A percentile compares a stretch with the other conserved stretches of the same genome.
phyloP scores from a whole-genome alignment of 1,284 basidiomycete species.

The Fistulina hepatica region DNA sequence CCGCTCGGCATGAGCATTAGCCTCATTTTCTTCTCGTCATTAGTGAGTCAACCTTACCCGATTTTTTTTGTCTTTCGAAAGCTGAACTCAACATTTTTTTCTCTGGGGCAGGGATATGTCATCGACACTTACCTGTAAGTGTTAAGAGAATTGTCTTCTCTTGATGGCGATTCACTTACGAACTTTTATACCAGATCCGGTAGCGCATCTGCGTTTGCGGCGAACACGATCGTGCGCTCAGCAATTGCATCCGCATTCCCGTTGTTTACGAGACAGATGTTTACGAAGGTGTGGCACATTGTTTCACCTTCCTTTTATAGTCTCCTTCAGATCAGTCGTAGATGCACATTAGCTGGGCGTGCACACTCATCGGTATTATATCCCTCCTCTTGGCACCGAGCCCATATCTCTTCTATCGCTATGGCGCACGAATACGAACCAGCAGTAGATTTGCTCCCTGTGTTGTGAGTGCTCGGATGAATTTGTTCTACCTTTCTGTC shows the following conservation, averaged over 20 bases:
- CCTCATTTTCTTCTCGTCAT: constrained; percentile 51
- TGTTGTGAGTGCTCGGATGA: constrained; percentile 25
- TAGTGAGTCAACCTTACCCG: no score
- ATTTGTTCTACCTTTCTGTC: neutral
- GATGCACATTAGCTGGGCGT: constrained; percentile 46
- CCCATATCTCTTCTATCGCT: constrained; percentile 51
- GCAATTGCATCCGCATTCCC: constrained; percentile 57
- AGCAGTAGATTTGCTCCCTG: constrained; percentile 43
- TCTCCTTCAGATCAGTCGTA: constrained; percentile 12
- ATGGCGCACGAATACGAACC: constrained; percentile 35
- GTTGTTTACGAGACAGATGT: constrained; percentile 55
- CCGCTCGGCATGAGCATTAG: constrained; percentile 41
- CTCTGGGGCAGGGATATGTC: constrained; percentile 41
- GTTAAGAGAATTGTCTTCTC: constrained; percentile 8
- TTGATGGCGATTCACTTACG: no score
- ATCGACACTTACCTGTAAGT: constrained; percentile 46
- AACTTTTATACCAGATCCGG: no score
- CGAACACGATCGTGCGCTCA: constrained; percentile 57
- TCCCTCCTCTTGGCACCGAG: constrained; percentile 38
- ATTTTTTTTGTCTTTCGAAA: constrained; percentile 14
- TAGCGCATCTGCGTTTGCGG: constrained; percentile 59
- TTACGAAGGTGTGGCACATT: constrained; percentile 29
- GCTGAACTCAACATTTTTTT: constrained; percentile 7
- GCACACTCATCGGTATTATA: constrained; percentile 41
- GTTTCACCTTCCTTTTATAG: constrained; percentile 1